phyloP scores from a whole-genome alignment of 108 stramenopile species.

The Epipyxis sp. region DNA sequence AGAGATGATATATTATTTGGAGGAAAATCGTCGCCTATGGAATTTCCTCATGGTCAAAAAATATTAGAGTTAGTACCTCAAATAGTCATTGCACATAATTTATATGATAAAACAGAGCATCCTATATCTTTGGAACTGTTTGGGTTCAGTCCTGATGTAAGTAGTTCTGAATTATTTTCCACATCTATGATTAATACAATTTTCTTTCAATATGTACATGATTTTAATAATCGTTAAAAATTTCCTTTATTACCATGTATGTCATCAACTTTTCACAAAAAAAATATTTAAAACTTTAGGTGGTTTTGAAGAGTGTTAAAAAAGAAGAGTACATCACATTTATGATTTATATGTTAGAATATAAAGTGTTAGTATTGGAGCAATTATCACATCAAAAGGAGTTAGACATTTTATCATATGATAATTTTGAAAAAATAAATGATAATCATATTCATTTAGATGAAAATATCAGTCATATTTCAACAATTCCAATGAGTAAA shows the following conservation, averaged over 20 bases:
- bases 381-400: background rate
- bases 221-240: too few species aligned
- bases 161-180: too few species aligned
- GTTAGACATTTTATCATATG: background rate
- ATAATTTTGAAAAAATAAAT: background rate
- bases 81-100: background rate
- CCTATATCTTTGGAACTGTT: background rate
- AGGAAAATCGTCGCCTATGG: background rate
- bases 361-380: background rate
- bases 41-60: background rate
- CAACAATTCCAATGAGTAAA: too few species aligned
- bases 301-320: background rate
- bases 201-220: too few species aligned
- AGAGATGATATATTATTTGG: background rate
- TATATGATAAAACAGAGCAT: background rate
- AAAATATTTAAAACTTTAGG: background rate
- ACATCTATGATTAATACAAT: too few species aligned
- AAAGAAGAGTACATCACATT: background rate
- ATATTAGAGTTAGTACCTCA: background rate
- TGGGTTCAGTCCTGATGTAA: too few species aligned
- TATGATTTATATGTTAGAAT: background rate
- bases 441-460: too few species aligned
- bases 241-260: too few species aligned
- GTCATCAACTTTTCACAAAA: too few species aligned
- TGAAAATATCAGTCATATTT: too few species aligned